These are phyloP conservation scores for Yamadazyma kanchanaburiensis DNA, from an alignment of 1,139 yeast genomes.

Conservation along the genomic window DNA sequence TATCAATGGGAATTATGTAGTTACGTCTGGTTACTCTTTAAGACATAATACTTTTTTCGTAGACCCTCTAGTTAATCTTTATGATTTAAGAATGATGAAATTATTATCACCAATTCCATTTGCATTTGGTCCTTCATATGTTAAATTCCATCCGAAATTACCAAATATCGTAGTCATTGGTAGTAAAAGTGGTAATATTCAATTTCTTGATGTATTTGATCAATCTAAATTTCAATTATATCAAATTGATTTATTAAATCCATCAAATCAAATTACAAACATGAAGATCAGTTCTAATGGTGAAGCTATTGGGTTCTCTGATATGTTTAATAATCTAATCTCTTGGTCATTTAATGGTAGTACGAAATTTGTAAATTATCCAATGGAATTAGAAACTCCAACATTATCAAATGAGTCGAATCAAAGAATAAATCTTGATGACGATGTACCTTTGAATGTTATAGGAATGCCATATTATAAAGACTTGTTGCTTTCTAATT, in stretches of 20 bases:
- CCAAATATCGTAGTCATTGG: constrained; percentile 77
- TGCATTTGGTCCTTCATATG: constrained; percentile 86
- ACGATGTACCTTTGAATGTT: constrained; percentile 57
- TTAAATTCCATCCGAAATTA: constrained; percentile 80
- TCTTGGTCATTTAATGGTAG: constrained; percentile 64
- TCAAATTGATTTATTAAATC: constrained; percentile 51
- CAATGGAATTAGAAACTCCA: constrained; percentile 45
- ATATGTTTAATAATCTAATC: constrained; percentile 61
- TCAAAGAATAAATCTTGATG: constrained; percentile 17
- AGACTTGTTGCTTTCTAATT: constrained; percentile 74
- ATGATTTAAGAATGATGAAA: constrained; percentile 72
- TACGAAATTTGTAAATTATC: constrained; percentile 43
- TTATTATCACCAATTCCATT: constrained; percentile 81
- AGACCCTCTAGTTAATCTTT: constrained; percentile 83
- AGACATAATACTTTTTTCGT: constrained; percentile 38
- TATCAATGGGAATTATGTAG: constrained; percentile 69
- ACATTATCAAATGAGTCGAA: constrained; percentile 34
- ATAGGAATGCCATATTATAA: constrained; percentile 89
- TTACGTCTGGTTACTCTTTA: constrained; percentile 78
- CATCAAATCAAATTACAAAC: constrained; percentile 40
- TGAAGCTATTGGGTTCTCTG: constrained; percentile 70
- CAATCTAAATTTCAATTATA: constrained; percentile 62
- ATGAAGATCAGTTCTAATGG: constrained; percentile 78
- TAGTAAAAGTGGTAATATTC: constrained; percentile 77
- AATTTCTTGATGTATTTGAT: constrained; percentile 78